Base-by-base conservation (phyloP, 192 early-diverging fungal genomes). In the Coemansia sp. region DNA sequence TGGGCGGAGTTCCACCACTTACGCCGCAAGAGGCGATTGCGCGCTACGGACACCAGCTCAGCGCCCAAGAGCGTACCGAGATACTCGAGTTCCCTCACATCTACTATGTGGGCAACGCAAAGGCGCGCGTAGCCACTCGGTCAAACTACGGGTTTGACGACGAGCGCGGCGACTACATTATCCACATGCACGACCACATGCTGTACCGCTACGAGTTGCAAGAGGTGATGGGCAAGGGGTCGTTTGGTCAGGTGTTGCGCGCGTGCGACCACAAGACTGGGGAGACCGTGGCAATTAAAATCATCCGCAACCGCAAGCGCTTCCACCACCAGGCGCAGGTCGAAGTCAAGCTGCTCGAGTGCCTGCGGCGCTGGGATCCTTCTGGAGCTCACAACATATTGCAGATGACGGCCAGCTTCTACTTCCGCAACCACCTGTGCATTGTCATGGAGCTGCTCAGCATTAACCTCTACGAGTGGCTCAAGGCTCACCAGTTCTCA, bases 401-500 rank as follows among this genome's bases (percentile, higher is more conserved):
- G 45, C 92, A 95, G 41, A 96, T 98, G 89, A 87, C 89, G 6
- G 94, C 93, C 30, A 86, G 86, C 68, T 99, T 99, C 76, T 88
- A 94, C 59, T 99, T 99, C 86, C 89, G 97, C 60, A 93, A 90
- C 62, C 97, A 99, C 78, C 78, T 99, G 58, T 98, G 96, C 72
- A 95, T 99, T 59, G 93, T 91, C 2, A 94, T 92, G 74, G 97
- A 99, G 75, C 87, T 95, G 53, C 86, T 99, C 39, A 93, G 92
- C 44, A 91, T 94, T 63, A 99, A 99, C 61, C 80, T 99, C 62
- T 99, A 99, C 80, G 97, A 99, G 69, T 97, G 94, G 84, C 88
- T 99, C 58, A 96, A 96, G 84, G 90, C 88, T 24, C 92, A 95
- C 68, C 86, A 91, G 61, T 99, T 98, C 80, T 83, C 91, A 34